These are phyloP conservation scores for Paramecium pentaurelia DNA, from an alignment of 73 alveolate genomes.

Conservation along the genomic window DNA sequence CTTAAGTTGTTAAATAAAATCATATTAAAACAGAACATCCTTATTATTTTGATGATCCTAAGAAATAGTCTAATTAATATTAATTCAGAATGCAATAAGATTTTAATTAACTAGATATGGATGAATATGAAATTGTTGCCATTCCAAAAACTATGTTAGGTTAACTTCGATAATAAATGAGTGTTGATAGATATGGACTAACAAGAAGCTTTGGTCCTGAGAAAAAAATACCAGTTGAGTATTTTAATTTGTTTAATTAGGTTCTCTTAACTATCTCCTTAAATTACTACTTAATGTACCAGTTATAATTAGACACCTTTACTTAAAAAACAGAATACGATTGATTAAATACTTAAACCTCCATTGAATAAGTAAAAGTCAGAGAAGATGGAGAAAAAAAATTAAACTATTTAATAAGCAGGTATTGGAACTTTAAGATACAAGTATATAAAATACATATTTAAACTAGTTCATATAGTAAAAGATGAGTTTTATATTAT, in stretches of 20 bases:
- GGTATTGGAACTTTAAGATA: not conserved
- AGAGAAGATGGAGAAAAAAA: not conserved
- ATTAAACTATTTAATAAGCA: not conserved
- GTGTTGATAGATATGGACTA: not conserved
- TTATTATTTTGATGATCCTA: not conserved
- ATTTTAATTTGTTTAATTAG: not conserved
- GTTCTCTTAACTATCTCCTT: not conserved
- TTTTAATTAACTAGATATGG: not conserved
- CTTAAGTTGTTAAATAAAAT: not conserved
- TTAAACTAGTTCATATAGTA: not conserved
- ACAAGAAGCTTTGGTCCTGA: not conserved
- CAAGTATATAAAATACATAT: not conserved
- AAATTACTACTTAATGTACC: not conserved
- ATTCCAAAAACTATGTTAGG: not conserved
- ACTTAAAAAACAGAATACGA: not conserved
- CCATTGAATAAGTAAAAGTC: not conserved
- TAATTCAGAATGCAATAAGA: not conserved
- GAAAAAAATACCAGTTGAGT: not conserved
- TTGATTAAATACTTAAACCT: not conserved
- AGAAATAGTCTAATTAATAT: not conserved
- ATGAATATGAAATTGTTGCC: slow-evolving; percentile 15
- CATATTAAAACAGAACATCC: not conserved
- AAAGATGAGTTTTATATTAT: not conserved
- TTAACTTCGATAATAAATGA: not conserved
- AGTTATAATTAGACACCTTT: not conserved